A percentile compares a stretch with the other conserved stretches of the same genome.
Evolutionary conservation across 768 basidiomycete genomes (phyloP).

Genomic region (Tylopilus subfusipes): DNA sequence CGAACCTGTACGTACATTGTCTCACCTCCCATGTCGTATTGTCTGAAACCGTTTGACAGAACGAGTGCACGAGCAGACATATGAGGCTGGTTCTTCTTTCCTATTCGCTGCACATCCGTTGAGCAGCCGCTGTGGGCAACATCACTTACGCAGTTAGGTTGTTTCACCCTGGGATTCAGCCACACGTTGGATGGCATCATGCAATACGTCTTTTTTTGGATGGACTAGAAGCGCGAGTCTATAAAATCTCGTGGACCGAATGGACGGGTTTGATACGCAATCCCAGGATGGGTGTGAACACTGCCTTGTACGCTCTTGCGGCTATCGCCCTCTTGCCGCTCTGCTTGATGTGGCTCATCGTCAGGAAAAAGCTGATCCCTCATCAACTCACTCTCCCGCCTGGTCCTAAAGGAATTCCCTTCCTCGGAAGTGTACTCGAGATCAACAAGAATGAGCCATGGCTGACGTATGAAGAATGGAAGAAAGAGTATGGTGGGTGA

Average conservation of each 20-base stretch:
- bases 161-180: too few relatives aligned
- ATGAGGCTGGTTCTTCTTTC: neutral
- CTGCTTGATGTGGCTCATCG: neutral
- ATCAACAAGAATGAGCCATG: conserved; percentile 28
- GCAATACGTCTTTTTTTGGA: too few relatives aligned
- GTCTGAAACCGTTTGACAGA: conserved; percentile 5
- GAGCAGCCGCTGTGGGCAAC: too few relatives aligned
- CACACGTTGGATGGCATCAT: too few relatives aligned
- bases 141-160: too few relatives aligned
- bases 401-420: conserved; percentile 28
- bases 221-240: neutral
- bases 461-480: conserved; percentile 33
- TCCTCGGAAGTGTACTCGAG: conserved; percentile 25
- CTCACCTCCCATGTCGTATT: neutral
- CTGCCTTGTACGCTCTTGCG: neutral
- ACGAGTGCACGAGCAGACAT: neutral
- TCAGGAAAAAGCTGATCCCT: conserved; percentile 9
- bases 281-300: conserved; percentile 5
- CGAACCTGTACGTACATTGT: conserved; percentile 4
- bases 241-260: conserved; percentile 4
- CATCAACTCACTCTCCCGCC: conserved; percentile 26
- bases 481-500: conserved; percentile 28
- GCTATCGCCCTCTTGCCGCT: conserved; percentile 1
- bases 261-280: neutral
- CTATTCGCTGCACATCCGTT: neutral